phyloP scores from a whole-genome alignment of 169 alveolate species.

The Pseudocohnilembus persalinus region DNA sequence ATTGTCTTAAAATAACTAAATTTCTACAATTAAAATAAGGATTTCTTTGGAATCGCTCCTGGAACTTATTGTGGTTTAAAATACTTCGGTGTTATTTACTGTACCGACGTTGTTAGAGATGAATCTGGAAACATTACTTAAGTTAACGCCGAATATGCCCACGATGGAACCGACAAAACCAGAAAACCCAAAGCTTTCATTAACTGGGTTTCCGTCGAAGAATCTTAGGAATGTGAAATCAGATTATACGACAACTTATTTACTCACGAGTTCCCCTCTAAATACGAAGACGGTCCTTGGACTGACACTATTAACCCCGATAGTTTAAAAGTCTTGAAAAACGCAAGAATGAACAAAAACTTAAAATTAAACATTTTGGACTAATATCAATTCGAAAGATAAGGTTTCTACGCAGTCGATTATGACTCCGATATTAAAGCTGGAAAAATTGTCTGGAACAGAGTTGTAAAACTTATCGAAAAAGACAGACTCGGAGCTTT shows the following conservation, averaged over 20 bases:
- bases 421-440: constrained; percentile 49
- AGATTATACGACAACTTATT: constrained; percentile 82
- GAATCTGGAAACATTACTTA: constrained; percentile 55
- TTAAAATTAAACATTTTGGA: constrained; percentile 56
- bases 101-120: constrained; percentile 63
- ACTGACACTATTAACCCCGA: constrained; percentile 68
- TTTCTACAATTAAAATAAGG: constrained; percentile 19
- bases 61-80: constrained; percentile 78
- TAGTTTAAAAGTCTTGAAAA: constrained; percentile 55
- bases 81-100: constrained; percentile 68
- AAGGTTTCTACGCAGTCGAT: constrained; percentile 87
- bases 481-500: constrained; percentile 26
- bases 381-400: constrained; percentile 88
- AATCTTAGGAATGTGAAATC: constrained; percentile 72
- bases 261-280: constrained; percentile 66
- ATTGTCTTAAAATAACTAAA: not conserved
- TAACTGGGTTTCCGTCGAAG: constrained; percentile 87
- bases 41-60: constrained; percentile 83
- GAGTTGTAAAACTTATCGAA: constrained; percentile 80
- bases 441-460: constrained; percentile 75
- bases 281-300: constrained; percentile 66
- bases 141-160: constrained; percentile 49
- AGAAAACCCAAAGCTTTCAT: constrained; percentile 78
- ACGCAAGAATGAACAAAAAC: constrained; percentile 67
- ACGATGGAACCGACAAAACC: constrained; percentile 37